phyloP scores from a whole-genome alignment of 768 basidiomycete species.

The Zangia roseola region DNA sequence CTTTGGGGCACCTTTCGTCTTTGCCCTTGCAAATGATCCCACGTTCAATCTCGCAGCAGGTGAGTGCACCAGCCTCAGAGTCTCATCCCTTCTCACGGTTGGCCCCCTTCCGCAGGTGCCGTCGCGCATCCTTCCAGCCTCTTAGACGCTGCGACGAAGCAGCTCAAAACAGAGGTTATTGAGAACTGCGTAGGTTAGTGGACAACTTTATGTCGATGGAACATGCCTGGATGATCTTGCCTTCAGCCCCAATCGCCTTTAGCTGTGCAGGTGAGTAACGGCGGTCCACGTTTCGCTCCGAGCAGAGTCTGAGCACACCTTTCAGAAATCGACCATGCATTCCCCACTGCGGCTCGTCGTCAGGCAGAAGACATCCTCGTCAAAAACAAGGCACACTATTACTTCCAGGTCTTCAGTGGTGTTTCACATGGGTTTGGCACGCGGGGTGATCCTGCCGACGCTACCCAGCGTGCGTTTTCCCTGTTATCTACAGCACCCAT shows the following conservation, averaged over 20 bases:
- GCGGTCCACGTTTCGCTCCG: background rate
- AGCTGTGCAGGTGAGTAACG: conserved; percentile 50
- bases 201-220: background rate
- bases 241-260: conserved; percentile 52
- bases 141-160: conserved; percentile 9
- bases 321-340: conserved; percentile 54
- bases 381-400: conserved; percentile 49
- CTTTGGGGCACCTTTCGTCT: conserved; percentile 50
- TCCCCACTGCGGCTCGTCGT: conserved; percentile 51
- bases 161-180: conserved; percentile 48
- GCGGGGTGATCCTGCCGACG: conserved; percentile 30
- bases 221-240: background rate
- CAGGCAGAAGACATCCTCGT: conserved; percentile 56
- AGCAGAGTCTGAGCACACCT: background rate
- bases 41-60: conserved; percentile 42
- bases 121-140: conserved; percentile 52
- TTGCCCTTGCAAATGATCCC: conserved; percentile 1
- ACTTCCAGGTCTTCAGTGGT: conserved; percentile 55
- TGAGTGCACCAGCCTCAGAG: conserved; percentile 16
- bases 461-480: conserved; percentile 18
- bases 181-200: conserved; percentile 45
- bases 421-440: conserved; percentile 39
- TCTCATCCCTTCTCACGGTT: background rate
- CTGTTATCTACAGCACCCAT: background rate
- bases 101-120: conserved; percentile 37